Percentiles rank a stretch among this genome's conserved stretches.
phyloP scores from a whole-genome alignment of 495 filamentous ascomycete genomes.

The Tuber indicum region DNA sequence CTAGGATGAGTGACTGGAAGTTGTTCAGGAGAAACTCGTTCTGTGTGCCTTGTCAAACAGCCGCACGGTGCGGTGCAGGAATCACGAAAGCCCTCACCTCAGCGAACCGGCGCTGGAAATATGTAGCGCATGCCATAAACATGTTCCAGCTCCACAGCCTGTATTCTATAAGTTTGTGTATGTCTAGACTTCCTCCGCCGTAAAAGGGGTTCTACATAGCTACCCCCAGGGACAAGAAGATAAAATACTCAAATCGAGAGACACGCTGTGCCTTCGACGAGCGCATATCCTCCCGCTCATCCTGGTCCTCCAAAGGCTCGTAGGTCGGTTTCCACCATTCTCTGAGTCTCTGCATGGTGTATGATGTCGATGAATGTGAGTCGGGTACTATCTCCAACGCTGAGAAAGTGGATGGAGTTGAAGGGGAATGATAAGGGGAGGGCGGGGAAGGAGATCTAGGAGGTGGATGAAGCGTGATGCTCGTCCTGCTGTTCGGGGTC shows the following conservation, averaged over 20 bases:
- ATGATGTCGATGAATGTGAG: background rate
- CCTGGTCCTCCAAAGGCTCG: constrained; percentile 17
- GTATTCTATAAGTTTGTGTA: constrained; percentile 19
- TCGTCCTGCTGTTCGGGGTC: background rate
- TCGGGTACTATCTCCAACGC: background rate
- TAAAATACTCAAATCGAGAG: constrained; percentile 71
- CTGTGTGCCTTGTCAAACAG: background rate
- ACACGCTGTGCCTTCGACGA: constrained; percentile 37
- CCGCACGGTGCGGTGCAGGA: background rate
- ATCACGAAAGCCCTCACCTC: constrained; percentile 38
- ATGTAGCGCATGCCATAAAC: constrained; percentile 92
- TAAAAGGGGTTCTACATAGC: constrained; percentile 63
- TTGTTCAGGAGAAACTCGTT: constrained; percentile 62
- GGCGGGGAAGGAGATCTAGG: background rate
- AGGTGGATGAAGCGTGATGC: background rate
- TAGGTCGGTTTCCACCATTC: constrained; percentile 26
- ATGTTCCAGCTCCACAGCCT: constrained; percentile 67
- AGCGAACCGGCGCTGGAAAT: constrained; percentile 79
- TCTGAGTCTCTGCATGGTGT: constrained; percentile 27
- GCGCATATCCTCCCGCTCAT: constrained; percentile 20
- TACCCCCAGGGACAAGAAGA: constrained; percentile 81
- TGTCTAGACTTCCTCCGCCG: background rate
- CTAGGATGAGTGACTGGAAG: constrained; percentile 83
- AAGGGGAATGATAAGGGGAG: background rate
- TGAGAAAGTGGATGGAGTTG: background rate